These are phyloP conservation scores for Talaromyces amestolkiae DNA, from an alignment of 2,329 filamentous ascomycete genomes.

Conservation along the genomic window DNA sequence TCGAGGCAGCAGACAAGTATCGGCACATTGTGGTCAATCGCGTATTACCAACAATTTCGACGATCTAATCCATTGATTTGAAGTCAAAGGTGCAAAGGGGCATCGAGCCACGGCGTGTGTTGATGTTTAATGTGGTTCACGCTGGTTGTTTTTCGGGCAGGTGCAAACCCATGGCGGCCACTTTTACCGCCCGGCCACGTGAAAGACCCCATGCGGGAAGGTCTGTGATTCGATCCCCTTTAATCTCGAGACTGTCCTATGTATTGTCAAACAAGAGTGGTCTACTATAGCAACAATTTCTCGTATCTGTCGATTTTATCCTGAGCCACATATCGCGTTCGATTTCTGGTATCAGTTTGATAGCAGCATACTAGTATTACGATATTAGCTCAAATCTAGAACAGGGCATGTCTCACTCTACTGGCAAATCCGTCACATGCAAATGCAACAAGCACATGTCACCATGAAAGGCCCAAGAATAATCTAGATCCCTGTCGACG, in stretches of 20 bases:
- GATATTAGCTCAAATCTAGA: not conserved
- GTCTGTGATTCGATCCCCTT: not conserved
- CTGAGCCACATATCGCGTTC: not conserved
- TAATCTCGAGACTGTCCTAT: too few relatives aligned
- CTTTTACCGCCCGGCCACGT: not conserved
- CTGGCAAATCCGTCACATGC: not conserved
- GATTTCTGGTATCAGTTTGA: not conserved
- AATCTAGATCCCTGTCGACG: not conserved
- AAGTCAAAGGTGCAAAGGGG: not conserved
- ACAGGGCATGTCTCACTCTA: not conserved
- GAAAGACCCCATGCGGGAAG: not conserved
- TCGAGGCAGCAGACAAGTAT: not conserved
- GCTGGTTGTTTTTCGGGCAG: not conserved
- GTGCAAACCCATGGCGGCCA: not conserved
- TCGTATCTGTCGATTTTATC: too few relatives aligned
- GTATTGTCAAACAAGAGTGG: too few relatives aligned
- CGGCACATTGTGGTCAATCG: slow-evolving; percentile 12
- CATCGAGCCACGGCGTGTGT: not conserved
- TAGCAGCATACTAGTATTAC: not conserved
- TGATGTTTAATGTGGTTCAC: not conserved
- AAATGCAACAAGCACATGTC: not conserved
- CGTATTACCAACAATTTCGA: not conserved
- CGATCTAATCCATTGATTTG: not conserved
- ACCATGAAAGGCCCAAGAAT: not conserved
- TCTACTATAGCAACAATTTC: too few relatives aligned